Conservation (phyloP, 495 filamentous ascomycete species). For the Filosporella fistucella region DNA sequence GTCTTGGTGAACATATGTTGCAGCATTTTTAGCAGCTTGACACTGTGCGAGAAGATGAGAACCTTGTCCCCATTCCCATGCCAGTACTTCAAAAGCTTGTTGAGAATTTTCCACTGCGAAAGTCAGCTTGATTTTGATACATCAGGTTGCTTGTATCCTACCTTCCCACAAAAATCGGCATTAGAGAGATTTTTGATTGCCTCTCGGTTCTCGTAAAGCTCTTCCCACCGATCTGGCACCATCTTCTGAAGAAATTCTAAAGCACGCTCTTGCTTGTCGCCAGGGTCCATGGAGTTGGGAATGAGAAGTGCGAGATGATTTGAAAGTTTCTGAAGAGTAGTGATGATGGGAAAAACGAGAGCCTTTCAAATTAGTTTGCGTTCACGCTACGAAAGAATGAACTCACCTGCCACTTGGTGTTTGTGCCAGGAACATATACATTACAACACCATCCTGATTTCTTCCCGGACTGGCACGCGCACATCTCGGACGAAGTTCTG, state of each 20-base stretch:
- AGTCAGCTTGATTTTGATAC: neutral
- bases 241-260: conserved; percentile 71
- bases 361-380: conserved; percentile 20
- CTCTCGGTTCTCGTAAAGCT: conserved; percentile 70
- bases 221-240: conserved; percentile 70
- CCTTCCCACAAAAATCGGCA: conserved; percentile 88
- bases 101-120: conserved; percentile 74
- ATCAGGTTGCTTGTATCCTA: neutral
- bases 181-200: conserved; percentile 80
- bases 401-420: conserved; percentile 56
- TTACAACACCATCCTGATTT: conserved; percentile 84
- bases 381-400: neutral
- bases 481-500: conserved; percentile 57
- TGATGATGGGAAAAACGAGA: conserved; percentile 82
- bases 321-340: conserved; percentile 76
- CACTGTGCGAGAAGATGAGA: conserved; percentile 85
- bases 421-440: conserved; percentile 48
- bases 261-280: conserved; percentile 79
- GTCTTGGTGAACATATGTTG: conserved; percentile 83
- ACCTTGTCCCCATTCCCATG: conserved; percentile 88
- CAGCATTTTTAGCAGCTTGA: conserved; percentile 81
- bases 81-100: conserved; percentile 86
- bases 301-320: conserved; percentile 92
- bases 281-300: conserved; percentile 59
- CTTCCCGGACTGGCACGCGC: conserved; percentile 64